Evolutionary conservation across 306 rosid species (phyloP).

Genomic region (Casuarina equisetifolia): DNA sequence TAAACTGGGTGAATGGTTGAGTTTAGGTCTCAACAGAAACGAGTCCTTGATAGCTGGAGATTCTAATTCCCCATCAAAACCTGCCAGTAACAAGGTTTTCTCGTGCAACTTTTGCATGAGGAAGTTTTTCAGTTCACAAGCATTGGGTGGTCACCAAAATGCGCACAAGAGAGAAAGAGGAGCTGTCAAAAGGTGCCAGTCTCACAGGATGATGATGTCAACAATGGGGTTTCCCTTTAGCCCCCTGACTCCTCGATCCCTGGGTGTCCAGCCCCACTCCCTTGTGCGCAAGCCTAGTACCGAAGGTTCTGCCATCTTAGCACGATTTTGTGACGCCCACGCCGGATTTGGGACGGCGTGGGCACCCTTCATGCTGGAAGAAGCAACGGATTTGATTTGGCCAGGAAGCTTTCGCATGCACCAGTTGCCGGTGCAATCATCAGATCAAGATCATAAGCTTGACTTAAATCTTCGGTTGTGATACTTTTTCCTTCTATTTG

Average conservation of each 20-base stretch:
- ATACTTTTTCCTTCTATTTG: slow-evolving; percentile 7
- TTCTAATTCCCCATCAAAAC: slow-evolving; percentile 33
- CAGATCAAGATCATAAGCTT: slow-evolving; percentile 31
- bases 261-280: slow-evolving; percentile 63
- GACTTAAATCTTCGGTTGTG: slow-evolving; percentile 68
- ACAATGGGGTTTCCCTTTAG: slow-evolving; percentile 40
- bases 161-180: slow-evolving; percentile 82
- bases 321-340: slow-evolving; percentile 35
- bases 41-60: slow-evolving; percentile 10
- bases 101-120: slow-evolving; percentile 78
- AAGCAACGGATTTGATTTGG: slow-evolving; percentile 48
- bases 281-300: slow-evolving; percentile 48
- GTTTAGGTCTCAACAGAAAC: slow-evolving; percentile 49
- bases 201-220: slow-evolving; percentile 45
- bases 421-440: slow-evolving; percentile 37
- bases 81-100: slow-evolving; percentile 44
- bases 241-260: slow-evolving; percentile 37
- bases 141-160: slow-evolving; percentile 81
- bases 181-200: slow-evolving; percentile 53
- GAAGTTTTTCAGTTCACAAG: slow-evolving; percentile 72
- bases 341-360: slow-evolving; percentile 36
- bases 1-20: slow-evolving; percentile 61
- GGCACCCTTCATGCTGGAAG: slow-evolving; percentile 49
- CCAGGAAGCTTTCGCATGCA: slow-evolving; percentile 63
- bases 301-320: slow-evolving; percentile 39